Percentiles rank a stretch among this genome's conserved stretches.
Evolutionary conservation across 495 filamentous ascomycete genomes (phyloP).

Genomic region (Melanomma pulvis-pyrius): DNA sequence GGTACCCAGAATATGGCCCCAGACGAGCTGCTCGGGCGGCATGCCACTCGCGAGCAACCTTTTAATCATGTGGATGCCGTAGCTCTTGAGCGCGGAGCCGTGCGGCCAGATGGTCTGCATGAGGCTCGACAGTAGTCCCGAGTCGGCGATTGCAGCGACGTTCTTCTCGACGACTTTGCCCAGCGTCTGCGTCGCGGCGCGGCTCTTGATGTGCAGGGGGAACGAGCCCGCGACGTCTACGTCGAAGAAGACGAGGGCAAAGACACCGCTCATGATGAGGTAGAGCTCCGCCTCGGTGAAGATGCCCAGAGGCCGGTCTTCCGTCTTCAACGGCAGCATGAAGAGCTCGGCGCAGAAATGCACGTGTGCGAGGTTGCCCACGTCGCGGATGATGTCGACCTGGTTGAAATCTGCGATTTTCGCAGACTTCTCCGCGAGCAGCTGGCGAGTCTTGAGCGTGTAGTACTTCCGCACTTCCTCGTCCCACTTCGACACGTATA

Average conservation of each 20-base stretch:
- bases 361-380: slow-evolving; percentile 63
- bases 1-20: slow-evolving; percentile 48
- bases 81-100: slow-evolving; percentile 36
- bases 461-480: slow-evolving; percentile 57
- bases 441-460: slow-evolving; percentile 54
- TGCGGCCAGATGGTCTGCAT: slow-evolving; percentile 39
- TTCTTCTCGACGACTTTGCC: slow-evolving; percentile 42
- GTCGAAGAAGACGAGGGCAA: slow-evolving; percentile 67
- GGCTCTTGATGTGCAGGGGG: slow-evolving; percentile 58
- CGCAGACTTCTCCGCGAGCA: slow-evolving; percentile 55
- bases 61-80: slow-evolving; percentile 45
- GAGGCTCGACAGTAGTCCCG: slow-evolving; percentile 32
- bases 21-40: slow-evolving; percentile 40
- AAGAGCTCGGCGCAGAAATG: slow-evolving; percentile 65
- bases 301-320: slow-evolving; percentile 59
- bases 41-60: slow-evolving; percentile 37
- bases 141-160: slow-evolving; percentile 34
- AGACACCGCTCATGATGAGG: slow-evolving; percentile 59
- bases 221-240: slow-evolving; percentile 66
- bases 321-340: slow-evolving; percentile 64
- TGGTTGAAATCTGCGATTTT: slow-evolving; percentile 59
- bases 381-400: slow-evolving; percentile 64
- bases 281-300: slow-evolving; percentile 65
- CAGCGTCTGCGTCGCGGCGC: slow-evolving; percentile 40
- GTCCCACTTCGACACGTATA: slow-evolving; percentile 58